Conservation (phyloP, 1,284 basidiomycete genomes). For the Inonotus obliquus region DNA sequence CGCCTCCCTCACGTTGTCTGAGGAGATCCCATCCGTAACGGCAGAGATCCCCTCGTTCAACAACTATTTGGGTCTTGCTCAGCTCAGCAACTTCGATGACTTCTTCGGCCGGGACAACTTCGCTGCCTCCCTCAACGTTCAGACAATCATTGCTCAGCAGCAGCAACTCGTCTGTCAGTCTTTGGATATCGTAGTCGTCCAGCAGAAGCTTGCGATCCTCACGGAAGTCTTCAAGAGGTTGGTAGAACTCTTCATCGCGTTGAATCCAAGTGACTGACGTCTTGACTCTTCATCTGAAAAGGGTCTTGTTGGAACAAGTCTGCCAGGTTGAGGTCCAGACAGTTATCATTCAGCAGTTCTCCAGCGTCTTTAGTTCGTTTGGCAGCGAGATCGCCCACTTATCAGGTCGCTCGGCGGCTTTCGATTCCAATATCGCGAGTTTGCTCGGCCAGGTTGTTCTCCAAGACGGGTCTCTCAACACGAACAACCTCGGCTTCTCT, state of each 20-base stretch:
- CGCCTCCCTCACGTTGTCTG: too few species aligned
- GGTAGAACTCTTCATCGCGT: not conserved
- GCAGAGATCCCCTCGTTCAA: slow-evolving; percentile 19
- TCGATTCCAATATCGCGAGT: slow-evolving; percentile 21
- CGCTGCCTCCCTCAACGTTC: slow-evolving; percentile 18
- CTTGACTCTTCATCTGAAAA: slow-evolving; percentile 4
- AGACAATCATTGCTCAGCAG: slow-evolving; percentile 18
- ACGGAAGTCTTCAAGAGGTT: slow-evolving; percentile 22
- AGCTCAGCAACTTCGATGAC: slow-evolving; percentile 23
- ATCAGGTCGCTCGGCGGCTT: slow-evolving; percentile 14
- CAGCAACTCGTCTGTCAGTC: slow-evolving; percentile 21
- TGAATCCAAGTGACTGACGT: not conserved
- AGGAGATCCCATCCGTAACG: too few species aligned
- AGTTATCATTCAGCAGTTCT: slow-evolving; percentile 21
- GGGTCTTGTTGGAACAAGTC: slow-evolving; percentile 22
- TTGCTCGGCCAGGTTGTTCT: slow-evolving; percentile 16
- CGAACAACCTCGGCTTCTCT: slow-evolving; percentile 21
- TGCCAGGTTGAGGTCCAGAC: slow-evolving; percentile 26
- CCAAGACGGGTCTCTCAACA: slow-evolving; percentile 18
- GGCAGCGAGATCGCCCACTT: slow-evolving; percentile 18
- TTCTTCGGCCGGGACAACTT: slow-evolving; percentile 25
- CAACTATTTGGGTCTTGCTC: slow-evolving; percentile 19
- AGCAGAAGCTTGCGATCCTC: slow-evolving; percentile 23
- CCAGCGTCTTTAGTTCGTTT: slow-evolving; percentile 21
- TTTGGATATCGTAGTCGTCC: slow-evolving; percentile 21